phyloP scores from a whole-genome alignment of 352 stramenopile genomes.

The Nothophytophthora sp. region DNA sequence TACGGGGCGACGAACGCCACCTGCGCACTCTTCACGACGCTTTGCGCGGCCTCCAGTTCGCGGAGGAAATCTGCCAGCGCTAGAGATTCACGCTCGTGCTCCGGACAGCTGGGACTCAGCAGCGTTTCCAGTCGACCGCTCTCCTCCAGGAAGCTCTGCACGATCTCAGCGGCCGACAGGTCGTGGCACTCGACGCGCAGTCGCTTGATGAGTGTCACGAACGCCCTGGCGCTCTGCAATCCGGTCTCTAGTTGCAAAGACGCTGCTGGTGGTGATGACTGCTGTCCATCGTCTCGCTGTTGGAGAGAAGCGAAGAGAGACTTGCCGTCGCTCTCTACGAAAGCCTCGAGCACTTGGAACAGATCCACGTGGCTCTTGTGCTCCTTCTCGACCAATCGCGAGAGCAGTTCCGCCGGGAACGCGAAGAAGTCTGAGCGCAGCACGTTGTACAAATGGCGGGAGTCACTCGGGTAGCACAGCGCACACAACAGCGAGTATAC shows the following conservation, averaged over 20 bases:
- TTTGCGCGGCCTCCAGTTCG: slow-evolving; percentile 60
- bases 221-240: slow-evolving; percentile 29
- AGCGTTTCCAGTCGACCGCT: slow-evolving; percentile 45
- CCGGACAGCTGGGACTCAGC: slow-evolving; percentile 44
- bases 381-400: slow-evolving; percentile 67
- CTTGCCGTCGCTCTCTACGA: slow-evolving; percentile 38
- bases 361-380: slow-evolving; percentile 47
- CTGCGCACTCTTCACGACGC: slow-evolving; percentile 51
- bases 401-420: slow-evolving; percentile 59
- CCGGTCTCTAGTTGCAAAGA: slow-evolving; percentile 19
- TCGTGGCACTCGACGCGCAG: slow-evolving; percentile 52
- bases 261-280: slow-evolving; percentile 4
- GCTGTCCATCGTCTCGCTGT: slow-evolving; percentile 8
- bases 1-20: slow-evolving; percentile 78
- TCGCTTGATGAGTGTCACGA: slow-evolving; percentile 42
- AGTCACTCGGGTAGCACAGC: slow-evolving; percentile 66
- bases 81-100: slow-evolving; percentile 60
- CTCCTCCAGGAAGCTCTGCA: slow-evolving; percentile 62
- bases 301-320: slow-evolving; percentile 16
- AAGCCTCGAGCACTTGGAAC: slow-evolving; percentile 50
- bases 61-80: slow-evolving; percentile 67
- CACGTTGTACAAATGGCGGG: slow-evolving; percentile 77
- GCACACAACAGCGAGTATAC: slow-evolving; percentile 72
- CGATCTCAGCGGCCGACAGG: slow-evolving; percentile 52
- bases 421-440: slow-evolving; percentile 63